phyloP scores from a whole-genome alignment of 148 eudicot genomes.

The Nyssa sinensis region DNA sequence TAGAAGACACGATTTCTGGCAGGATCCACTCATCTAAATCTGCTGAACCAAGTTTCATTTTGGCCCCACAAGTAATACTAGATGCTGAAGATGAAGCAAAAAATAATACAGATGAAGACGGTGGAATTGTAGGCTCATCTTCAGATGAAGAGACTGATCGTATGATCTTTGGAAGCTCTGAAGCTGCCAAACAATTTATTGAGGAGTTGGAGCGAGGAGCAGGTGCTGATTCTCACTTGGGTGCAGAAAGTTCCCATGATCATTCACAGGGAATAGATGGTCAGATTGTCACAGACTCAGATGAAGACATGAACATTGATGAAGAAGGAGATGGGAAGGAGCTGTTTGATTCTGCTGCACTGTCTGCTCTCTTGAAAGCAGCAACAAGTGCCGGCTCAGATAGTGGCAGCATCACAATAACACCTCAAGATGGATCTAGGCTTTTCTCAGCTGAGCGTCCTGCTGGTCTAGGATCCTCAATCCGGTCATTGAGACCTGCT shows the following conservation, averaged over 20 bases:
- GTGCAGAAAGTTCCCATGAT: conserved; percentile 40
- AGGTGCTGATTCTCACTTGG: conserved; percentile 32
- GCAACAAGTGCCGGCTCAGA: conserved; percentile 70
- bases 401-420: conserved; percentile 59
- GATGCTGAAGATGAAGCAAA: conserved; percentile 33
- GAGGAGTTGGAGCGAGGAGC: conserved; percentile 70
- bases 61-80: conserved; percentile 18
- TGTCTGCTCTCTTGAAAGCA: conserved; percentile 89
- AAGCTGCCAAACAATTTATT: conserved; percentile 59
- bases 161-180: conserved; percentile 58
- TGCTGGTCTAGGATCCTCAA: conserved; percentile 83
- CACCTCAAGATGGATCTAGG: conserved; percentile 82
- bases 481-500: conserved; percentile 57
- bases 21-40: conserved; percentile 8
- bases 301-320: conserved; percentile 79
- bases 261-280: conserved; percentile 56
- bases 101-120: conserved; percentile 39
- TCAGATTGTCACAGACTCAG: conserved; percentile 79
- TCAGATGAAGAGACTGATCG: conserved; percentile 70
- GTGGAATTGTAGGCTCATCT: conserved; percentile 35
- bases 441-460: conserved; percentile 96
- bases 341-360: conserved; percentile 83
- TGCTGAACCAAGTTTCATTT: conserved; percentile 8
- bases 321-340: conserved; percentile 82
- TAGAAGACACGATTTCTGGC: conserved; percentile 17